Evolutionary conservation across 495 filamentous ascomycete genomes (phyloP).

Genomic region (Lasiosphaeria miniovina): DNA sequence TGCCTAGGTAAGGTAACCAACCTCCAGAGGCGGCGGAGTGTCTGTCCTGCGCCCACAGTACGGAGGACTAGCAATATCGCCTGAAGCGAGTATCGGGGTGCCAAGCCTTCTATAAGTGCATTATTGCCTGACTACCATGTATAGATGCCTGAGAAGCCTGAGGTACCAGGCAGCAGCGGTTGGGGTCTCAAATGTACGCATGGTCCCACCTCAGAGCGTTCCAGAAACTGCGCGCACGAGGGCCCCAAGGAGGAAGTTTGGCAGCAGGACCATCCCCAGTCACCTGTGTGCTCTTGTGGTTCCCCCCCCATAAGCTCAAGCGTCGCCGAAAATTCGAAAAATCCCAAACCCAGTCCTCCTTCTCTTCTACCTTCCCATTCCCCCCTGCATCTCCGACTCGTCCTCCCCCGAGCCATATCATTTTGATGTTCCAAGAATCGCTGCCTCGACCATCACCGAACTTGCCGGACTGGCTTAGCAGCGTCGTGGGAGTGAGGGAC

Average conservation of each 20-base stretch:
- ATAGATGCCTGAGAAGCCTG: constrained; percentile 28
- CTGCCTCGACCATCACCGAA: constrained; percentile 30
- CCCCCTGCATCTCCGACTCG: constrained; percentile 23
- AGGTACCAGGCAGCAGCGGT: constrained; percentile 18
- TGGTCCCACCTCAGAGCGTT: constrained; percentile 17
- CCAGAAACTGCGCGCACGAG: constrained; percentile 29
- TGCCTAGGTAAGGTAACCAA: too few species aligned
- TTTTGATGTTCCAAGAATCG: constrained; percentile 34
- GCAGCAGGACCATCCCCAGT: constrained; percentile 31
- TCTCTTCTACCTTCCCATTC: constrained; percentile 23
- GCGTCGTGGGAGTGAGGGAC: constrained; percentile 25
- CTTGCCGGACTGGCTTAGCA: constrained; percentile 31
- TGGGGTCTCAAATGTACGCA: constrained; percentile 35
- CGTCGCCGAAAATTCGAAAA: constrained; percentile 39
- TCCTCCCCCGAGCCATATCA: constrained; percentile 33
- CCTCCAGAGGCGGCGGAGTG: too few species aligned
- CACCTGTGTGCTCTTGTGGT: constrained; percentile 30
- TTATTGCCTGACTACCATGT: constrained; percentile 28
- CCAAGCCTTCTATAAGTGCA: constrained; percentile 27
- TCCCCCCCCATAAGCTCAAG: constrained; percentile 33
- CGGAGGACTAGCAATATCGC: neutral
- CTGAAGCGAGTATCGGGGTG: constrained; percentile 20
- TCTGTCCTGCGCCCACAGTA: too few species aligned
- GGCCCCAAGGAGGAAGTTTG: constrained; percentile 20
- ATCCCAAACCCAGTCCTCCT: constrained; percentile 34